These are phyloP conservation scores for Hirsutella rhossiliensis DNA, from an alignment of 2,329 filamentous ascomycete species.

Conservation along the genomic window DNA sequence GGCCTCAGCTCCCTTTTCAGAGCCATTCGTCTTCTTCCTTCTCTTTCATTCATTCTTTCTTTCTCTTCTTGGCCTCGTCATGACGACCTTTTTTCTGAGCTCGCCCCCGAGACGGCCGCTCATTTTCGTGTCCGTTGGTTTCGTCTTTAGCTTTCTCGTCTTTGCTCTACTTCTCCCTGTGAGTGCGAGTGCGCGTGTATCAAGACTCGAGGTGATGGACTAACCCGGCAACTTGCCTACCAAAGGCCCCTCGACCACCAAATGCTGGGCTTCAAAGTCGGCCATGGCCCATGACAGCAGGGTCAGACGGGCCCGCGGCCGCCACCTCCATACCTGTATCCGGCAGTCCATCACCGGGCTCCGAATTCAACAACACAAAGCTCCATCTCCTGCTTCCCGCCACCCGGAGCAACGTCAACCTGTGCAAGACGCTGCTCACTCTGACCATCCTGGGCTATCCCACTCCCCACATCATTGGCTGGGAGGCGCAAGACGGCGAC, in stretches of 20 bases:
- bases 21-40: no score
- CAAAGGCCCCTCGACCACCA: neutral
- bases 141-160: constrained; percentile 5
- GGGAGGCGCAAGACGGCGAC: constrained; percentile 10
- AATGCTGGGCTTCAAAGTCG: neutral
- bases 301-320: neutral
- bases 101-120: neutral
- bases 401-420: constrained; percentile 10
- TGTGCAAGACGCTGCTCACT: constrained; percentile 20
- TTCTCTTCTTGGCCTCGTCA: neutral
- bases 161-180: constrained; percentile 4
- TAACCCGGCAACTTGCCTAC: neutral
- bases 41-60: no score
- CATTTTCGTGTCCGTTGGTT: constrained; percentile 1
- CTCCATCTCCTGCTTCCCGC: constrained; percentile 16
- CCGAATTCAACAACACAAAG: constrained; percentile 1
- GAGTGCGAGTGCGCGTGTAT: constrained; percentile 1
- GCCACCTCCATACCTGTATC: neutral
- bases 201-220: neutral
- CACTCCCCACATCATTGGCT: constrained; percentile 14
- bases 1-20: no score
- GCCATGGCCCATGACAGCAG: neutral
- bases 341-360: neutral
- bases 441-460: constrained; percentile 16
- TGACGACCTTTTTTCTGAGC: neutral